Base-by-base conservation (phyloP, 2,329 filamentous ascomycete genomes). In the Talaromyces sp. region DNA sequence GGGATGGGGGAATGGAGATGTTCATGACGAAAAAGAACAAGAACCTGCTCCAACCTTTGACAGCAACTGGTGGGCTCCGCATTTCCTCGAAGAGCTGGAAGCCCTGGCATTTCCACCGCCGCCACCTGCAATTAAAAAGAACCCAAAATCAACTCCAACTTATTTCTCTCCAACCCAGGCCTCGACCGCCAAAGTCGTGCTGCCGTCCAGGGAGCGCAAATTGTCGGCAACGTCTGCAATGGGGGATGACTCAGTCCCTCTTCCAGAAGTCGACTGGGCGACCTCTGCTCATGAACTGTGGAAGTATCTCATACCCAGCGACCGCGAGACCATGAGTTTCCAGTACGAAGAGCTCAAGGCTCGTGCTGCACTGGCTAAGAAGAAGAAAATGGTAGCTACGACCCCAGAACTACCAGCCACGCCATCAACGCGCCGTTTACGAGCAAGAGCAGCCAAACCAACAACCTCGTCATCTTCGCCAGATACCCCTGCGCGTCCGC, bases 141-240 rank as follows among this genome's bases (percentile, higher is more conserved):
- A 80, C 14, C 84, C 81, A 14, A 83, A 83, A 24, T 72, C 81
- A 31, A 70, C 79, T 9, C 87, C 90, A 1, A 92, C 90, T 1
- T 97, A 92, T 74, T 91, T 86, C 2, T 91, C 92, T 1, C 91
- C 92, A 0, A 97, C 93, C 0, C 89, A 93, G 63, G 90, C 93
- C 0, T 97, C 91, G 48, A 86, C 87, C 1, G 91, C 91, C 26
- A 96, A 91, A 74, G 87, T 91, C 11, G 81, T 89, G 0, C 84
- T 89, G 52, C 83, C 88, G 1, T 78, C 86, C 9, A 88, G 85
- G 63, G 79, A 89, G 64, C 70, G 73, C 14, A 72, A 65, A 56
- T 70, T 68, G 6, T 66, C 65, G 11, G 66, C 68, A 19, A 70
- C 67, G n/a, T 63, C 67, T 83, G 85, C 48, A 82, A 51, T 64